A percentile compares a stretch with the other conserved stretches of the same genome.
phyloP scores from a whole-genome alignment of 2,329 filamentous ascomycete genomes.

The Aspergillus pseudonomiae region DNA sequence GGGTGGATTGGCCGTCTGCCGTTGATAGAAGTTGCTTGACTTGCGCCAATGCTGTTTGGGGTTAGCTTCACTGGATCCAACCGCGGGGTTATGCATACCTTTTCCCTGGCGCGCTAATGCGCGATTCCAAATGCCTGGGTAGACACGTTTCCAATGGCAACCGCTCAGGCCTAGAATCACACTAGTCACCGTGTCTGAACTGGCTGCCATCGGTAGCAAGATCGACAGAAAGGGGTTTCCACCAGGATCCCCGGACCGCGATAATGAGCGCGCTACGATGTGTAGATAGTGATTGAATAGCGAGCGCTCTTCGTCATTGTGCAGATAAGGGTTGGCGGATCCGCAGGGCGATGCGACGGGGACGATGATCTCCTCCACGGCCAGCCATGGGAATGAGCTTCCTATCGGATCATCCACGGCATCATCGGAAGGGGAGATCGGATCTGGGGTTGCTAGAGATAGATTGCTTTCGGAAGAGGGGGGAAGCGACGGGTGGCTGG shows the following conservation, averaged over 20 bases:
- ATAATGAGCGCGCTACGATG: slow-evolving; percentile 28
- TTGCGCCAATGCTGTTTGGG: slow-evolving; percentile 25
- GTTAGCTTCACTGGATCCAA: neutral
- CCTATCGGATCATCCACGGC: slow-evolving; percentile 18
- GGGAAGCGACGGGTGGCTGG: slow-evolving; percentile 6
- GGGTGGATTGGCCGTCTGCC: slow-evolving; percentile 33
- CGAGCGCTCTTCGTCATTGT: slow-evolving; percentile 29
- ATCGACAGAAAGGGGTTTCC: slow-evolving; percentile 31
- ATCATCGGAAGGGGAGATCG: slow-evolving; percentile 14
- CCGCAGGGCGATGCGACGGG: slow-evolving; percentile 15
- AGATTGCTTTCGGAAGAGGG: slow-evolving; percentile 10
- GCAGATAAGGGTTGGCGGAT: slow-evolving; percentile 25
- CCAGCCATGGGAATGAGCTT: slow-evolving; percentile 18
- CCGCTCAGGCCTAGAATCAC: slow-evolving; percentile 31
- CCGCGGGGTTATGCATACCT: slow-evolving; percentile 18
- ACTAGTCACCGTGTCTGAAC: slow-evolving; percentile 30
- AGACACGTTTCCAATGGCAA: slow-evolving; percentile 33
- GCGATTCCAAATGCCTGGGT: slow-evolving; percentile 30
- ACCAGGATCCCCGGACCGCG: slow-evolving; percentile 24
- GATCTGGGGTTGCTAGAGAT: slow-evolving; percentile 1
- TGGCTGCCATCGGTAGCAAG: slow-evolving; percentile 30
- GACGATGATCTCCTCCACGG: slow-evolving; percentile 8
- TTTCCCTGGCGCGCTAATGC: slow-evolving; percentile 29
- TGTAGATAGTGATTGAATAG: slow-evolving; percentile 35
- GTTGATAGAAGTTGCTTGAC: slow-evolving; percentile 24